Percentiles rank a stretch among this genome's conserved stretches.
phyloP scores from a whole-genome alignment of 2,329 filamentous ascomycete genomes.

The Penicillium sclerotiorum region DNA sequence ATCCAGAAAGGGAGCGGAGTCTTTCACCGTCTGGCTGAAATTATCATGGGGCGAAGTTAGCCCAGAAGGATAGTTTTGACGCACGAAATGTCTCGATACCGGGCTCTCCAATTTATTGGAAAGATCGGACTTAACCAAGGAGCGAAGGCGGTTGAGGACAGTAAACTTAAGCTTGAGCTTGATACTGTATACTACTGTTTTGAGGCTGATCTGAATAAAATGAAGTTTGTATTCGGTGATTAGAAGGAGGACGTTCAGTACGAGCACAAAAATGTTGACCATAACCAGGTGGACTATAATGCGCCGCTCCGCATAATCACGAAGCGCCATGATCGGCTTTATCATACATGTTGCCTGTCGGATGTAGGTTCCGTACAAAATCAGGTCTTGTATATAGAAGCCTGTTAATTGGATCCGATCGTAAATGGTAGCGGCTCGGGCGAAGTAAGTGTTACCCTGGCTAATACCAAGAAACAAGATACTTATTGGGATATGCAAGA shows the following conservation, averaged over 20 bases:
- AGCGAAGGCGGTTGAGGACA: not conserved
- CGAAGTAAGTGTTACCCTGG: constrained; percentile 17
- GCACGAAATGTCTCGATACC: not conserved
- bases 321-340: not conserved
- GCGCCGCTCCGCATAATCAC: not conserved
- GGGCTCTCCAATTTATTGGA: not conserved
- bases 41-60: not conserved
- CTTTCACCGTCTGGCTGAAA: not conserved
- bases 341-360: not conserved
- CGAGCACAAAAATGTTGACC: constrained; percentile 46
- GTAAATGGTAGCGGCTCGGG: constrained; percentile 29
- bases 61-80: not conserved
- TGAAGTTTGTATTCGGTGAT: constrained; percentile 38
- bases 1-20: not conserved
- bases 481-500: constrained; percentile 44
- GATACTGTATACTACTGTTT: constrained; percentile 44
- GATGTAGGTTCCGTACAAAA: constrained; percentile 45
- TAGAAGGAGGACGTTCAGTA: constrained; percentile 40
- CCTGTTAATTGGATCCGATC: constrained; percentile 54
- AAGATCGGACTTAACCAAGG: not conserved
- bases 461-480: constrained; percentile 37
- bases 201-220: constrained; percentile 41
- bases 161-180: constrained; percentile 50
- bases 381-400: constrained; percentile 55
- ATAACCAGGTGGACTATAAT: constrained; percentile 48